These are phyloP conservation scores for Alloteropsis semialata DNA, from an alignment of 176 grass and related monocot species.

Conservation along the genomic window DNA sequence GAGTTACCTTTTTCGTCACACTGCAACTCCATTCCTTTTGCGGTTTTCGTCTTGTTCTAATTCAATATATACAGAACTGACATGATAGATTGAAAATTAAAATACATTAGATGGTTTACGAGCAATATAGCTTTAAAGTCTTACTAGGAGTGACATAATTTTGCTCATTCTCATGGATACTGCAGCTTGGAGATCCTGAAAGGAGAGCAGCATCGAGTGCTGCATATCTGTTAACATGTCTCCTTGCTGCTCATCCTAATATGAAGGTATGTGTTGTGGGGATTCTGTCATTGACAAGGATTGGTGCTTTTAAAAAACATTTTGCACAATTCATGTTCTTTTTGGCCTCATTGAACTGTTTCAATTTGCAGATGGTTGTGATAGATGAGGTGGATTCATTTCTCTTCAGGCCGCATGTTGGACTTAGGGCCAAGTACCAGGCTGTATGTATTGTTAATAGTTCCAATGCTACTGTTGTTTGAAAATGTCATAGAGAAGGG, in stretches of 20 bases:
- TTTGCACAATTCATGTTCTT: background rate
- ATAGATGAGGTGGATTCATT: conserved; percentile 97
- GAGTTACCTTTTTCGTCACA: conserved; percentile 33
- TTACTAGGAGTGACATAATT: background rate
- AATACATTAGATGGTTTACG: background rate
- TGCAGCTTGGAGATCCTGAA: conserved; percentile 95
- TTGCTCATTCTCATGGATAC: background rate
- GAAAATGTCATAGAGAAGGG: background rate
- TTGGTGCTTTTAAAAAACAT: background rate
- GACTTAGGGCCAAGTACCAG: conserved; percentile 84
- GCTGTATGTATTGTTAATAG: conserved; percentile 64
- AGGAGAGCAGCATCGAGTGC: conserved; percentile 87
- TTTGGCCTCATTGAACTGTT: background rate
- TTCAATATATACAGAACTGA: background rate
- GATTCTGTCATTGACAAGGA: background rate
- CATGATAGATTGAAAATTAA: background rate
- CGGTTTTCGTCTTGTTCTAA: background rate
- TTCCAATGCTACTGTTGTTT: conserved; percentile 25
- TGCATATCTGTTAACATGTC: conserved; percentile 78
- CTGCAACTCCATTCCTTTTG: background rate
- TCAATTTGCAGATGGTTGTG: conserved; percentile 70
- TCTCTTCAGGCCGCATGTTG: conserved; percentile 91
- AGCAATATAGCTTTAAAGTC: background rate
- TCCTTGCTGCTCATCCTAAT: conserved; percentile 83
- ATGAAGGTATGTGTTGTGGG: conserved; percentile 65